A percentile compares a stretch with the other conserved stretches of the same genome.
phyloP scores from a whole-genome alignment of 352 stramenopile species.

The Plasmopara viticola region DNA sequence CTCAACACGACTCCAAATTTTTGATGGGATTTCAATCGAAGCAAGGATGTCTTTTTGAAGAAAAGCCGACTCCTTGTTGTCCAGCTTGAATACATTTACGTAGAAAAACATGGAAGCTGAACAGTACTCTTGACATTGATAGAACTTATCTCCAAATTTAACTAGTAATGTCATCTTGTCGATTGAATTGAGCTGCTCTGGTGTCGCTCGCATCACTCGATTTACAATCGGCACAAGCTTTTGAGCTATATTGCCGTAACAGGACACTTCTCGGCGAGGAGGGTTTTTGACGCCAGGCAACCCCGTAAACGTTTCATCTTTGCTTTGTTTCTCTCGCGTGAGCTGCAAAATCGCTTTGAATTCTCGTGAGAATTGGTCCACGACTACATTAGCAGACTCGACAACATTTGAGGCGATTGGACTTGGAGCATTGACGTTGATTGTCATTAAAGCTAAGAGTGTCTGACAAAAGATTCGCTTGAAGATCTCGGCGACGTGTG shows the following conservation, averaged over 20 bases:
- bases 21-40: not conserved
- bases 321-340: conserved; percentile 28
- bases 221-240: conserved; percentile 34
- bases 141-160: conserved; percentile 44
- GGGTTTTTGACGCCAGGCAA: conserved; percentile 3
- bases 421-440: not conserved
- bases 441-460: not conserved
- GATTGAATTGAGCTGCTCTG: conserved; percentile 20
- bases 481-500: conserved; percentile 19
- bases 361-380: conserved; percentile 51
- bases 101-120: conserved; percentile 54
- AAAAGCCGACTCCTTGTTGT: not conserved
- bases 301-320: conserved; percentile 4
- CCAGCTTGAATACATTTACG: conserved; percentile 21
- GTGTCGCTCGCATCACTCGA: conserved; percentile 22
- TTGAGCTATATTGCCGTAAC: conserved; percentile 36
- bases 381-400: conserved; percentile 20
- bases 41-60: conserved; percentile 13
- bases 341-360: conserved; percentile 33
- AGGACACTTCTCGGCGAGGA: conserved; percentile 27
- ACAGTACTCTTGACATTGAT: conserved; percentile 33
- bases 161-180: conserved; percentile 45
- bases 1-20: conserved; percentile 2
- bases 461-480: not conserved
- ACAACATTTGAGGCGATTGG: conserved; percentile 9